phyloP scores from a whole-genome alignment of 2,329 filamentous ascomycete genomes.

The Orbilia oligospora region DNA sequence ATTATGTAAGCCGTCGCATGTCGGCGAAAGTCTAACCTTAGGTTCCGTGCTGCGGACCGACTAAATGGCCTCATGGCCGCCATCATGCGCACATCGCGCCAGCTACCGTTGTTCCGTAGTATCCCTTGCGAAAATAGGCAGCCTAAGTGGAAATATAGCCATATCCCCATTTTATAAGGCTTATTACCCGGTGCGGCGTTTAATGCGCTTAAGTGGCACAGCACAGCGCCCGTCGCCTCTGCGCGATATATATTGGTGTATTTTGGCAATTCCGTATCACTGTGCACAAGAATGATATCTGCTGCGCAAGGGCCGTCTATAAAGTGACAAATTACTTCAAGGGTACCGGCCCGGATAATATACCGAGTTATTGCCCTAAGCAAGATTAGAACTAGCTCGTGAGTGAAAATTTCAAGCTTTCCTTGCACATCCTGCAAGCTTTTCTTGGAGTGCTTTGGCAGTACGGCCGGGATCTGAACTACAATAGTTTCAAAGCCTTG shows the following conservation, averaged over 20 bases:
- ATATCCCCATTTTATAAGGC: neutral
- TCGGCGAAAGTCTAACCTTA: too few relatives aligned
- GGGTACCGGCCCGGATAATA: slow-evolving; percentile 1
- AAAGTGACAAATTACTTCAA: slow-evolving; percentile 2
- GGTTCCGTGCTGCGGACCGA: too few relatives aligned
- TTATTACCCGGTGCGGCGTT: slow-evolving; percentile 17
- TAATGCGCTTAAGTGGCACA: slow-evolving; percentile 20
- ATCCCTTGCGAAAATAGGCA: too few relatives aligned
- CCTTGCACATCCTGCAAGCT: slow-evolving; percentile 2
- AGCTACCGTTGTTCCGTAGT: neutral
- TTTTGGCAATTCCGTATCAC: neutral
- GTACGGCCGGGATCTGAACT: neutral
- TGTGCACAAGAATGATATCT: neutral
- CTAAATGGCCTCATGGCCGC: too few relatives aligned
- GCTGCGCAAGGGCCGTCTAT: neutral
- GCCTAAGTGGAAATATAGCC: neutral
- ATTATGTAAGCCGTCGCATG: too few relatives aligned
- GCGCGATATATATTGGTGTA: neutral
- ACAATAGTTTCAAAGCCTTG: neutral
- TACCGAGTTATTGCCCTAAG: neutral
- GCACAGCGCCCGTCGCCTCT: neutral
- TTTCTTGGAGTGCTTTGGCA: slow-evolving; percentile 2
- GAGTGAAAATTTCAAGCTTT: slow-evolving; percentile 6
- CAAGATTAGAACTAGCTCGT: neutral
- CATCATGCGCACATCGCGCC: too few relatives aligned